A percentile compares a stretch with the other conserved stretches of the same genome.
Evolutionary conservation across 2,329 filamentous ascomycete species (phyloP).

Genomic region (Cercospora berteroae): DNA sequence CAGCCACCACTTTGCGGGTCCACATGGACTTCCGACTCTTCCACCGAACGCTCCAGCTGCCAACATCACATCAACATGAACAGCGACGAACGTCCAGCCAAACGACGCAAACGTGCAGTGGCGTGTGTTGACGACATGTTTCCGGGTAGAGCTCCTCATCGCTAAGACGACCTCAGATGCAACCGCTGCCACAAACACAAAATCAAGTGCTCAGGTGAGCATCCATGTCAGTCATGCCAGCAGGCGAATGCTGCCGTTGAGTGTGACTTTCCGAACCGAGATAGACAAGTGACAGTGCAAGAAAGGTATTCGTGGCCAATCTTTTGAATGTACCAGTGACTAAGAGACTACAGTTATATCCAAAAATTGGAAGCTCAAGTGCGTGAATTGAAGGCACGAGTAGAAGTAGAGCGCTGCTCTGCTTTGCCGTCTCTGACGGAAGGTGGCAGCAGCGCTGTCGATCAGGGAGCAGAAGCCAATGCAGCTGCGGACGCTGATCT

Average conservation of each 20-base stretch:
- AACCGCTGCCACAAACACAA: constrained; percentile 31
- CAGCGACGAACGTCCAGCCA: constrained; percentile 5
- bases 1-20: too few species aligned
- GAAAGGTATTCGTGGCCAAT: constrained; percentile 19
- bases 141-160: not conserved
- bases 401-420: not conserved
- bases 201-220: constrained; percentile 33
- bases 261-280: constrained; percentile 27
- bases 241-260: constrained; percentile 22
- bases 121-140: constrained; percentile 4
- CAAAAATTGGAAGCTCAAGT: constrained; percentile 29
- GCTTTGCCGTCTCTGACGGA: not conserved
- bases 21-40: too few species aligned
- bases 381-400: constrained; percentile 17
- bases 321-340: not conserved
- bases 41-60: too few species aligned
- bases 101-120: constrained; percentile 20
- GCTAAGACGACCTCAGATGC: constrained; percentile 19
- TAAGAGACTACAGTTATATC: constrained; percentile 17
- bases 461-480: not conserved
- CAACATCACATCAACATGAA: not conserved
- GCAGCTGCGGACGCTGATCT: constrained; percentile 21
- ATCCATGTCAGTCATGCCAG: constrained; percentile 27
- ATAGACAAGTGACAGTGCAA: constrained; percentile 28
- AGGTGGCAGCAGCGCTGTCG: not conserved